Base-by-base conservation (phyloP, 768 basidiomycete genomes). In the Amanita subjunquillea region DNA sequence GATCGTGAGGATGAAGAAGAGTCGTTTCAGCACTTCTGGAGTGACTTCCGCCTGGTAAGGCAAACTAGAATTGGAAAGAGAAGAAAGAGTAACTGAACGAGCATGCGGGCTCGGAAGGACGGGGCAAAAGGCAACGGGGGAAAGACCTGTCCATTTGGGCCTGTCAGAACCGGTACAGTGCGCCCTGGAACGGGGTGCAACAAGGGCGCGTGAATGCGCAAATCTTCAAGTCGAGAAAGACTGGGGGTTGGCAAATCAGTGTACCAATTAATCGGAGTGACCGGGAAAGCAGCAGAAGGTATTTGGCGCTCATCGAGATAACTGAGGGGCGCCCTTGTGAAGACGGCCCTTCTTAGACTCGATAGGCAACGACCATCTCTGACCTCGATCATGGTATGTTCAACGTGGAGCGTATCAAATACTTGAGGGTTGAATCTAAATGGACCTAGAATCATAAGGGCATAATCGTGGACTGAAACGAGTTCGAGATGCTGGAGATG, bases 161-260 rank as follows among this genome's bases (percentile, higher is more conserved):
- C 34, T 8, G 44, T 12, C 7, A 51, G 12, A 13, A 30, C 29
- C 7, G 27, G 10, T 20, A 20, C 12, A 12, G 27, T 10, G 22
- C 4, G 44, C 8, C 51, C 51, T 20, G 51, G 51, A 37, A 53
- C 51, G 6, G 51, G 51, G 27, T 53, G 51, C 36, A 53, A 20
- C 34, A 53, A 10, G 7, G 51, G 51, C 37, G 43, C 43, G n/a
- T 53, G 51, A 45, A 53, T 53, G 3, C 25, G 8, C 17, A 53
- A 17, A 17, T 38, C 22, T 6, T 23, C 12, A 25, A 53, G 42
- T 2, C 22, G 0, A 13, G 41, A 23, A 25, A 53, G 43, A 30
- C 51, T 53, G 7, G 51, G 51, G 1, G 8, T 13, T 7, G 51
- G 51, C 22, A 38, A 9, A 4, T 53, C 43, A 3, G 51, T 46